A percentile compares a stretch with the other conserved stretches of the same genome.
phyloP scores from a whole-genome alignment of 164 flowering plant genomes.

The Magnolia officinalis region DNA sequence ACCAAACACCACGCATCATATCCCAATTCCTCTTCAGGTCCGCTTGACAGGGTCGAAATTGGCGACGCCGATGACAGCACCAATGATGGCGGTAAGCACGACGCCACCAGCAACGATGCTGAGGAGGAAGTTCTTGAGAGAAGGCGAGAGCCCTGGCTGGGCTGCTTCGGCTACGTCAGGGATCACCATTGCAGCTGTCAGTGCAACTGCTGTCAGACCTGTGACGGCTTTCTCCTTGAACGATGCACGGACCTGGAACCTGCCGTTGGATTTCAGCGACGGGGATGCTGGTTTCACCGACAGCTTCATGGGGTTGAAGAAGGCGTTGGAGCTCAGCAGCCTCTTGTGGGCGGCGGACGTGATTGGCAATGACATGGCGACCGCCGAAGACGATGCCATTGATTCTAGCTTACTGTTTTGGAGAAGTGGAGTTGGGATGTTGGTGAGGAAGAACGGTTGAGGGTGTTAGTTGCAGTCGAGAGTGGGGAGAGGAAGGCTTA shows the following conservation, averaged over 20 bases:
- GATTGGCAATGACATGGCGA: slow-evolving; percentile 51
- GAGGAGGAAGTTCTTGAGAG: slow-evolving; percentile 80
- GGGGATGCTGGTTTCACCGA: slow-evolving; percentile 18
- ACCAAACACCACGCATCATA: no score
- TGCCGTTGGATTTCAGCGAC: slow-evolving; percentile 21
- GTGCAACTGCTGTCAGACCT: slow-evolving; percentile 57
- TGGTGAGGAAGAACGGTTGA: not conserved
- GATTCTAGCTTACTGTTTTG: not conserved
- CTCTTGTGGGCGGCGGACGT: slow-evolving; percentile 39
- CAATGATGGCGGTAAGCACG: slow-evolving; percentile 47
- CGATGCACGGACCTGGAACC: slow-evolving; percentile 45
- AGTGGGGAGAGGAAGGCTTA: not conserved
- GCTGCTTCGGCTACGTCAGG: slow-evolving; percentile 80
- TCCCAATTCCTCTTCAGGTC: slow-evolving; percentile 22
- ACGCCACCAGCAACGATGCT: slow-evolving; percentile 76
- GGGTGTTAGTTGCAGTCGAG: not conserved
- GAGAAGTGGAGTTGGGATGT: not conserved
- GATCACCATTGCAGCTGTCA: slow-evolving; percentile 55
- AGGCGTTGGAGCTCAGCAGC: slow-evolving; percentile 25
- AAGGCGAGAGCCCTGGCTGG: slow-evolving; percentile 50
- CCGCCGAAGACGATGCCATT: slow-evolving; percentile 66
- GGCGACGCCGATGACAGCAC: slow-evolving; percentile 68
- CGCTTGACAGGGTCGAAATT: slow-evolving; percentile 88
- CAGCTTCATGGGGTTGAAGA: slow-evolving; percentile 49
- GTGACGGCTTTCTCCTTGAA: slow-evolving; percentile 64